Evolutionary conservation across 1,139 yeast genomes (phyloP).

Genomic region (Kodamaea derodonti): DNA sequence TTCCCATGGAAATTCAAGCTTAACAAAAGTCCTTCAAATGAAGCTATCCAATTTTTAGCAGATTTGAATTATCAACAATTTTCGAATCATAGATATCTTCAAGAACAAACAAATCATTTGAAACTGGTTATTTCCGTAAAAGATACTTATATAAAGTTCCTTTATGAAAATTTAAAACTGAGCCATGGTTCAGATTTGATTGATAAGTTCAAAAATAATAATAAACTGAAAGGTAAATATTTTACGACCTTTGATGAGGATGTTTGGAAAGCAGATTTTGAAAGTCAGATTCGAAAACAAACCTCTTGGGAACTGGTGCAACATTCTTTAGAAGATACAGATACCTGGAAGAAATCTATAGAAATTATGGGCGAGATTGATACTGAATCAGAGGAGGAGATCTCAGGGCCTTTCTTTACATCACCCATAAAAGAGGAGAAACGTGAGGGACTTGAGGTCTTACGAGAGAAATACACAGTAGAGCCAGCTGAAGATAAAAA

Average conservation of each 20-base stretch:
- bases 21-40: constrained; percentile 6
- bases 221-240: constrained; percentile 12
- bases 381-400: constrained; percentile 3
- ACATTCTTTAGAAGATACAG: constrained; percentile 5
- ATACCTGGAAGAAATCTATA: constrained; percentile 8
- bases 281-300: constrained; percentile 1
- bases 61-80: constrained; percentile 23
- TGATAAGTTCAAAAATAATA: constrained; percentile 21
- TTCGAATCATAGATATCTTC: constrained; percentile 19
- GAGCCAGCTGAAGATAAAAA: too few relatives aligned
- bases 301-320: constrained; percentile 3
- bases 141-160: constrained; percentile 32
- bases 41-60: constrained; percentile 16
- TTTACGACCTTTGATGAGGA: constrained; percentile 15
- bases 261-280: constrained; percentile 14
- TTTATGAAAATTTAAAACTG: constrained; percentile 35
- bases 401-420: constrained; percentile 8
- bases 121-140: constrained; percentile 22
- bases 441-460: too few relatives aligned
- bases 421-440: constrained; percentile 8
- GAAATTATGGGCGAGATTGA: constrained; percentile 1
- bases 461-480: too few relatives aligned
- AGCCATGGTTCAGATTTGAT: constrained; percentile 35
- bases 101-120: constrained; percentile 19
- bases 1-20: constrained; percentile 25